Evolutionary conservation across 352 stramenopile genomes (phyloP), one percentile per base, ranked within the genome.

Genomic region (Globisporangium uncinulatum): DNA sequence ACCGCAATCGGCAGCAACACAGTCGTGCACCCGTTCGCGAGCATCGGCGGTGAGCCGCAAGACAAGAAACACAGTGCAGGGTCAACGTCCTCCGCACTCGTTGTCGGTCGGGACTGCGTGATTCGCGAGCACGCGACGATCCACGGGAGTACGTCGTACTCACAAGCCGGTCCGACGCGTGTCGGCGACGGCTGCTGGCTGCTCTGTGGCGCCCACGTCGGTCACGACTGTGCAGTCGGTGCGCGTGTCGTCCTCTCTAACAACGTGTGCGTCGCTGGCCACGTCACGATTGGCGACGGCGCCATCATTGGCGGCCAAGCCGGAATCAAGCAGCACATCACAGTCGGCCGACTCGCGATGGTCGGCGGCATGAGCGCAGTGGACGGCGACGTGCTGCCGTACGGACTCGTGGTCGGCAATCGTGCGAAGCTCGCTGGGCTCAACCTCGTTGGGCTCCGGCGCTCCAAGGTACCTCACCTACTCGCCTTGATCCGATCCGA

Each of bases 101-200:
- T 66, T 14, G 73, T 94, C 21, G 83, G 83, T 24, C 67, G 61
- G 43, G 76, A 90, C 65, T 92, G 81, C 66, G 66, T 89, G 47
- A 90, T 93, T 59, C 77, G 83, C 3, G 84, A 94, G 57, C 84
- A 92, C 61, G 84, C 87, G 19, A 94, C 84, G 15, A 83, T 94
- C 53, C 83, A 94, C 55, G 75, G 79, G 24, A 83, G 82, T 57
- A 92, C 82, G 20, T 85, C 83, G 43, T 91, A 87, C 61, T 82
- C 73, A 20, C 42, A 36, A 2, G 57, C 74, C 9, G 21, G 47
- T 13, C 79, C 78, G 13, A 94, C 84, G 19, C 62, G 49, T 2
- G 62, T 94, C 17, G 84, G 84, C 36, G 80, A 94, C 54, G 71
- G 85, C 52, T 94, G 82, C 64, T 94, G 82, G 83, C 61, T 94